Conservation (phyloP, 345 rosid genomes). For the Citrus unshiu region DNA sequence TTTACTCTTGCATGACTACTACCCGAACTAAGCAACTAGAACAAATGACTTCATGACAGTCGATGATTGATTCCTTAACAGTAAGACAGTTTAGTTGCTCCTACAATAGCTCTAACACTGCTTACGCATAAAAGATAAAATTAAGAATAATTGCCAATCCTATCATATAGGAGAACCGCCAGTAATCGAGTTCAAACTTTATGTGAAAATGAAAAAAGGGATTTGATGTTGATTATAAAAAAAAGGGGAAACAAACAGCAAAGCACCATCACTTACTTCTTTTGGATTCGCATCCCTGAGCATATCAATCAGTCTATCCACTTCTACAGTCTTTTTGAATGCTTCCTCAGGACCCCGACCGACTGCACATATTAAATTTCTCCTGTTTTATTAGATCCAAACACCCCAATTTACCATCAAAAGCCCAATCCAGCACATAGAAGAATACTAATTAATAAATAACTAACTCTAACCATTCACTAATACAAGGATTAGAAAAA, state of each 20-base stretch:
- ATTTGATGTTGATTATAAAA: neutral
- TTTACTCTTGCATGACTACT: neutral
- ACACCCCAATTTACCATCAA: conserved; percentile 38
- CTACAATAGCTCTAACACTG: neutral
- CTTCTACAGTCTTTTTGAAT: conserved; percentile 85
- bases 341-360: conserved; percentile 75
- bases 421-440: conserved; percentile 18
- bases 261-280: conserved; percentile 40
- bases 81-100: neutral
- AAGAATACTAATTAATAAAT: neutral
- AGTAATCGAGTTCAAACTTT: neutral
- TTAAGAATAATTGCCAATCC: neutral
- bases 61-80: neutral
- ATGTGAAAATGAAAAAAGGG: neutral
- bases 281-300: conserved; percentile 71
- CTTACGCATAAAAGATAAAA: neutral
- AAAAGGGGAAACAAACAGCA: neutral
- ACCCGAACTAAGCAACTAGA: neutral
- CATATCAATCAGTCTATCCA: conserved; percentile 71
- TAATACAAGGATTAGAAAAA: neutral
- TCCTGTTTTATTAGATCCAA: conserved; percentile 81
- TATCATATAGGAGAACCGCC: neutral
- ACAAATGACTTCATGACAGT: neutral
- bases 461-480: neutral
- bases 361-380: conserved; percentile 83